Evolutionary conservation across 208 protist genomes (phyloP).

Genomic region (Herpetomonas muscarum): DNA sequence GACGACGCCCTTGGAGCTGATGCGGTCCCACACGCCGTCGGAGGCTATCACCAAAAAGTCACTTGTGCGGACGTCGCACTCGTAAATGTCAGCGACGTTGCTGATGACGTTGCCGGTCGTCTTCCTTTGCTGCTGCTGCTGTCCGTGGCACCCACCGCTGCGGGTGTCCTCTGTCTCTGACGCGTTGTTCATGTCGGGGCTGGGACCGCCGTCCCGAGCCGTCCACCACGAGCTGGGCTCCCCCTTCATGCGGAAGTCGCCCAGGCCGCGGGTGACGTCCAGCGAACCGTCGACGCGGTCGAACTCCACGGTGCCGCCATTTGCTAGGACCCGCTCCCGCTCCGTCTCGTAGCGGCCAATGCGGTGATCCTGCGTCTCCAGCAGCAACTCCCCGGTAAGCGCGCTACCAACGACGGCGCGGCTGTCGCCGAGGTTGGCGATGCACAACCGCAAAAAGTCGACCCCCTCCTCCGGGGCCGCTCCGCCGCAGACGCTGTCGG

Average conservation of each 20-base stretch:
- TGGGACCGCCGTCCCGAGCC: background rate
- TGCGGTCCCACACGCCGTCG: conserved; percentile 77
- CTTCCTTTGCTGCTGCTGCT: background rate
- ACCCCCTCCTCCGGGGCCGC: conserved; percentile 2
- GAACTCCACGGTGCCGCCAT: conserved; percentile 45
- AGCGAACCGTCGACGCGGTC: conserved; percentile 53
- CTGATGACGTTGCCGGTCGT: conserved; percentile 46
- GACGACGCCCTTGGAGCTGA: conserved; percentile 52
- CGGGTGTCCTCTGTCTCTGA: background rate
- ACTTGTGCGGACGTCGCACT: conserved; percentile 40
- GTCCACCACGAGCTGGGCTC: conserved; percentile 48
- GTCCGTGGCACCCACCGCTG: background rate
- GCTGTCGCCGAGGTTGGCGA: conserved; percentile 77
- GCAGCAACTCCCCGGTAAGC: conserved; percentile 24
- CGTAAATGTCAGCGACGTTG: conserved; percentile 73
- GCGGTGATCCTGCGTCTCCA: conserved; percentile 60
- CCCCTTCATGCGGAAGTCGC: conserved; percentile 55
- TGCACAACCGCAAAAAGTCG: conserved; percentile 30
- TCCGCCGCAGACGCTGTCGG: no score
- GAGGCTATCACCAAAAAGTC: conserved; percentile 79
- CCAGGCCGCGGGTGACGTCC: conserved; percentile 67
- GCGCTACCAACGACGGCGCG: conserved; percentile 54
- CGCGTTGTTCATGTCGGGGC: background rate
- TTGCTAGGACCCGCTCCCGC: conserved; percentile 19
- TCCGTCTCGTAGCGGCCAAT: conserved; percentile 33